phyloP scores from a whole-genome alignment of 768 basidiomycete genomes.

The Infundibulicybe gibba region DNA sequence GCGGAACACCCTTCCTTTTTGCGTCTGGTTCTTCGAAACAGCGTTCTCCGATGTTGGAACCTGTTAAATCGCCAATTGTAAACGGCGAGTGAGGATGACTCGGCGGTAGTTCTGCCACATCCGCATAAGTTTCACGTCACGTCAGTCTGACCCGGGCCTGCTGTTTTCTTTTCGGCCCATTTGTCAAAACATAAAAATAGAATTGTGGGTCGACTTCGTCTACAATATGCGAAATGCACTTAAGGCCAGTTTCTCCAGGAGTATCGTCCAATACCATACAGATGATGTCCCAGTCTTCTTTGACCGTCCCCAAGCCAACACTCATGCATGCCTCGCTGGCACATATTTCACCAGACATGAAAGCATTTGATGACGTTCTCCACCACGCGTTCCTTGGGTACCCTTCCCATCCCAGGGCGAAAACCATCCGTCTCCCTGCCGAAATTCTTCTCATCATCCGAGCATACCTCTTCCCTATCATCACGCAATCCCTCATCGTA shows the following conservation, averaged over 20 bases:
- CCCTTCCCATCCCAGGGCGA: slow-evolving; percentile 7
- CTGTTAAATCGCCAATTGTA: slow-evolving; percentile 4
- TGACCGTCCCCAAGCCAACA: slow-evolving; percentile 36
- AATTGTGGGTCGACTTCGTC: too few species aligned
- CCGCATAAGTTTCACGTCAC: slow-evolving; percentile 34
- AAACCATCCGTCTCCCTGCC: slow-evolving; percentile 31
- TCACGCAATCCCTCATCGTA: slow-evolving; percentile 37
- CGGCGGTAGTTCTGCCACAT: slow-evolving; percentile 9
- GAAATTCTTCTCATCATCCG: slow-evolving; percentile 56
- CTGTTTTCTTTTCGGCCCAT: slow-evolving; percentile 7
- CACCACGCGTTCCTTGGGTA: slow-evolving; percentile 8
- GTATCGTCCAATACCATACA: slow-evolving; percentile 4
- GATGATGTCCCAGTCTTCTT: slow-evolving; percentile 15
- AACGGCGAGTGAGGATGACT: slow-evolving; percentile 7
- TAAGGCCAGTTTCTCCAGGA: not conserved
- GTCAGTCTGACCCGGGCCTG: slow-evolving; percentile 21
- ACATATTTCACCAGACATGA: slow-evolving; percentile 40
- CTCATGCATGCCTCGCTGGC: slow-evolving; percentile 55
- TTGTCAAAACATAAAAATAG: too few species aligned
- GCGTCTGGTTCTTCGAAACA: slow-evolving; percentile 21
- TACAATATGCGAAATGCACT: not conserved
- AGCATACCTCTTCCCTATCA: slow-evolving; percentile 35
- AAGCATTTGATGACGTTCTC: slow-evolving; percentile 37
- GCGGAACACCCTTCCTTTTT: slow-evolving; percentile 21
- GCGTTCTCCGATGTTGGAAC: slow-evolving; percentile 15